Base-by-base conservation (phyloP, 306 rosid species). In the Cucurbita argyrosperma region DNA sequence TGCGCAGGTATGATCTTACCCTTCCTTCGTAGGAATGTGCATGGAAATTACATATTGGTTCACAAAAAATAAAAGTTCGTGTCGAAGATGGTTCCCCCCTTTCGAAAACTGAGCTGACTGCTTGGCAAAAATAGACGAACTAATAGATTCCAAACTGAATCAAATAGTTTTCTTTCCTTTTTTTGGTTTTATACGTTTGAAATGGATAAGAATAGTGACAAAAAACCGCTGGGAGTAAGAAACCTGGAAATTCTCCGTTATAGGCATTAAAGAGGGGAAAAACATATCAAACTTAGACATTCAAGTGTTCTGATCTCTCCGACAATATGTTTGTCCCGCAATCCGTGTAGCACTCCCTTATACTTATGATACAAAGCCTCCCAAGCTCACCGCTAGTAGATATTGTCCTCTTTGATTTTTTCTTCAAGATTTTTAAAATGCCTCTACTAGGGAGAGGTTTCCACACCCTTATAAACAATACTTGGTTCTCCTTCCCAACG, bases 1-100 rank as follows among this genome's bases (percentile, higher is more conserved):
- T 60, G 91, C 93, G 16, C 59, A 58, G 96, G 98, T 90, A 69
- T 74, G 76, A 26, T 72, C 53, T 65, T 74, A 71, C 63, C 71
- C 78, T 66, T 69, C 39, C 49, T 10, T 39, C 0, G 35, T 47
- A 10, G 21, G 66, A 38, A 62, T 38, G 19, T 8, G 16, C 12
- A 39, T 8, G 26, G 52, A 65, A 10, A 40, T 19, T 3, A 18
- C 37, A 42, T 39, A 8, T 63, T 2, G 14, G 35, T 42, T 63
- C 8, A 40, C 8, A 14, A 3, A 65, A 23, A 39, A 61, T 37
- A 37, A 8, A 40, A 40, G 10, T 23, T 2, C 7, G 6, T 0
- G 52, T 7, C 4, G 51, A n/a, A 9, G 15, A 18, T 39, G 71
- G 9, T n/a, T 52, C 0, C 67, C 45, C 38, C 67, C 6, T 5